Evolutionary conservation across 2,329 filamentous ascomycete species (phyloP).

Genomic region (Pyricularia sp.): DNA sequence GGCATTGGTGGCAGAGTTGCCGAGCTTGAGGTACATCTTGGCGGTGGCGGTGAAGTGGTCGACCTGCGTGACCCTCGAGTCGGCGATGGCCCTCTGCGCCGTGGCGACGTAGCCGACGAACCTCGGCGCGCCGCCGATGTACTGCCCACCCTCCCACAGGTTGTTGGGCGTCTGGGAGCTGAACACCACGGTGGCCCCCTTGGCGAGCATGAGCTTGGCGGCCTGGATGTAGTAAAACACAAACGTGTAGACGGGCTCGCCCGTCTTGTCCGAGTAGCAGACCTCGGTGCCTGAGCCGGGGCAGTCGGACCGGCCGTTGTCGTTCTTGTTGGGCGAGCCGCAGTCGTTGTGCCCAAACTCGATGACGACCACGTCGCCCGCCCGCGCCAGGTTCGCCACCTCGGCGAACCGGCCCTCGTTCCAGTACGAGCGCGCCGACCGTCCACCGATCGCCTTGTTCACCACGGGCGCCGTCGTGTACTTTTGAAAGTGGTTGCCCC

Average conservation of each 20-base stretch:
- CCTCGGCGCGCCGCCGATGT: constrained; percentile 33
- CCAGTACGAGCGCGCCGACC: constrained; percentile 56
- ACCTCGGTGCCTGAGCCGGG: constrained; percentile 40
- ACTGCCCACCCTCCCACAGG: constrained; percentile 48
- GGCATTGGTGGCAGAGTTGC: constrained; percentile 36
- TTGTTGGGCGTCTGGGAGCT: constrained; percentile 47
- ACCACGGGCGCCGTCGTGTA: constrained; percentile 37
- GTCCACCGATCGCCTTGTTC: constrained; percentile 59
- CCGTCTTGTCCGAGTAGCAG: constrained; percentile 32
- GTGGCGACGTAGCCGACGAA: constrained; percentile 47
- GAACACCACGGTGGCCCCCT: constrained; percentile 52
- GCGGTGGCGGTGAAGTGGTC: constrained; percentile 50
- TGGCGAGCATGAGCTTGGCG: constrained; percentile 39
- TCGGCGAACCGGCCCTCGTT: constrained; percentile 55
- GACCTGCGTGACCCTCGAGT: constrained; percentile 40
- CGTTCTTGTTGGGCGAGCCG: constrained; percentile 36
- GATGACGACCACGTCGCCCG: constrained; percentile 56
- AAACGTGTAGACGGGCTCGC: constrained; percentile 51
- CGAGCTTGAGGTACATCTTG: constrained; percentile 33
- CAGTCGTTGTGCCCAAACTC: constrained; percentile 67
- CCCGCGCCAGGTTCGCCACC: constrained; percentile 36
- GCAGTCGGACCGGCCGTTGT: constrained; percentile 55
- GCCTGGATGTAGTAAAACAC: constrained; percentile 51
- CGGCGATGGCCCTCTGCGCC: constrained; percentile 23
- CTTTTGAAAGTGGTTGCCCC: constrained; percentile 46